A percentile compares a stretch with the other conserved stretches of the same genome.
Conservation (phyloP, 1,284 basidiomycete species). For the Macrocybe sp. region DNA sequence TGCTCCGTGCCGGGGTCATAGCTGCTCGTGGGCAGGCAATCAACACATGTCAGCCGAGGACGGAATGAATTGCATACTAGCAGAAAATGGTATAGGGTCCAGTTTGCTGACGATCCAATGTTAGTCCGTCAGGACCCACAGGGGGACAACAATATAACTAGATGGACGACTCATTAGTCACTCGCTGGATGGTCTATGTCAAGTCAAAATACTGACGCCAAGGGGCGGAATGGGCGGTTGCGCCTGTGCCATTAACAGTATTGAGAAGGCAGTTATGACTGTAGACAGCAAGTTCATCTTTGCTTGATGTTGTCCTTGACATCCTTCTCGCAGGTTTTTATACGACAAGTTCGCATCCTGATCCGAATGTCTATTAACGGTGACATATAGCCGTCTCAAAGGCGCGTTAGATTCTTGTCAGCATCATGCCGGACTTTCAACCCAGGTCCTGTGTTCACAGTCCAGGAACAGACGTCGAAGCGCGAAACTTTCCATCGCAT, state of each 20-base stretch:
- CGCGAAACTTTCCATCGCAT: too few relatives aligned
- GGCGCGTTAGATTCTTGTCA: too few relatives aligned
- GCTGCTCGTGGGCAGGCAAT: neutral
- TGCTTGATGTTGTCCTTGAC: too few relatives aligned
- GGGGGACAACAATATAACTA: conserved; percentile 13
- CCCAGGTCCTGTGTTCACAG: too few relatives aligned
- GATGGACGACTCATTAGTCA: neutral
- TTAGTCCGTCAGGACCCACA: conserved; percentile 6
- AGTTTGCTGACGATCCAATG: conserved; percentile 10
- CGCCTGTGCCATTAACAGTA: neutral
- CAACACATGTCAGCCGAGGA: neutral
- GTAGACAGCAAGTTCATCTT: too few relatives aligned
- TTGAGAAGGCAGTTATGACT: too few relatives aligned
- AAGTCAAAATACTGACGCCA: neutral
- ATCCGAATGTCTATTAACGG: too few relatives aligned
- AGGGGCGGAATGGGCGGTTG: conserved; percentile 9
- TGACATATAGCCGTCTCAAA: too few relatives aligned
- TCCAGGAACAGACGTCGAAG: too few relatives aligned
- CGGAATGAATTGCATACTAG: conserved; percentile 8
- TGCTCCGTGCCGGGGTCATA: conserved; percentile 8
- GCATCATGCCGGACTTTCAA: too few relatives aligned
- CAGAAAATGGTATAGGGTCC: conserved; percentile 12
- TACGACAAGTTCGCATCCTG: too few relatives aligned
- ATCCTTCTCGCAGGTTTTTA: too few relatives aligned
- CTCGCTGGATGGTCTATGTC: neutral